phyloP scores from a whole-genome alignment of 768 basidiomycete genomes.

The Ramaria sp. region DNA sequence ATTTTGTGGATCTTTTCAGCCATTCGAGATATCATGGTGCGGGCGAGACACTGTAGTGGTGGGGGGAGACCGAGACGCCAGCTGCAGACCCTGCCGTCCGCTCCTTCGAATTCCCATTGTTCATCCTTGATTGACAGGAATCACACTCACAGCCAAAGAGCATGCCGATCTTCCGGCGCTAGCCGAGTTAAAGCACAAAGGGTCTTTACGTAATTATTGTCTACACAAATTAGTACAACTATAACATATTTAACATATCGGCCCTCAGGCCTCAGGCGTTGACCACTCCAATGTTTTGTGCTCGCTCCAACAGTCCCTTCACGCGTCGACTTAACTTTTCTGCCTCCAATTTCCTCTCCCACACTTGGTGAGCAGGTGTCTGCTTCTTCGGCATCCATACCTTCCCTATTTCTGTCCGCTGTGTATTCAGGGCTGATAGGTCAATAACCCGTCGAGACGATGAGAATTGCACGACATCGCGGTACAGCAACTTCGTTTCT shows the following conservation, averaged over 20 bases:
- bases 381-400: slow-evolving; percentile 76
- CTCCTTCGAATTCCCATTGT: slow-evolving; percentile 7
- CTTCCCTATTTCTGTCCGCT: slow-evolving; percentile 25
- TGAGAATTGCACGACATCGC: slow-evolving; percentile 82
- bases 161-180: neutral
- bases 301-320: slow-evolving; percentile 58
- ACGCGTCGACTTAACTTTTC: slow-evolving; percentile 62
- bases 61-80: neutral
- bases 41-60: neutral
- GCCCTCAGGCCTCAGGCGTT: neutral
- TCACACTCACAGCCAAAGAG: neutral
- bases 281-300: slow-evolving; percentile 30
- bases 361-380: slow-evolving; percentile 72
- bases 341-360: slow-evolving; percentile 66
- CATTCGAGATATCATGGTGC: slow-evolving; percentile 7
- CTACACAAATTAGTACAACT: neutral
- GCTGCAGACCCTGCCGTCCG: neutral
- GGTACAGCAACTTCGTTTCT: slow-evolving; percentile 78
- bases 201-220: too few relatives aligned
- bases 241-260: neutral
- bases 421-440: slow-evolving; percentile 35
- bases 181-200: neutral
- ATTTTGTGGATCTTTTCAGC: slow-evolving; percentile 8
- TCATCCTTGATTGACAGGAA: neutral
- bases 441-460: slow-evolving; percentile 81